Percentiles rank a stretch among this genome's conserved stretches.
phyloP scores from a whole-genome alignment of 108 stramenopile genomes.

The Skeletonema marinoi region DNA sequence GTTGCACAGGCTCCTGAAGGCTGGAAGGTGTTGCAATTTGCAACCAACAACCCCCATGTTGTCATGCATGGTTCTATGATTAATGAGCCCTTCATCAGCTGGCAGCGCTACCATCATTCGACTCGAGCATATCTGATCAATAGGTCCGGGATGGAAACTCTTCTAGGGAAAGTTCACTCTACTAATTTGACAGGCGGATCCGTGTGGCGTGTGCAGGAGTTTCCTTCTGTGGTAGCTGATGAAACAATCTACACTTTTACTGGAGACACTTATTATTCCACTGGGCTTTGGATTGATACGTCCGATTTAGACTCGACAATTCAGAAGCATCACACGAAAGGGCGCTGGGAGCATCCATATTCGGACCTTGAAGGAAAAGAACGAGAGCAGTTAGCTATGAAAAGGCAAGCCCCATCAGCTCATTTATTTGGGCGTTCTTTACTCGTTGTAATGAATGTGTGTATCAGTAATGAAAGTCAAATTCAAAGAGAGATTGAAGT shows the following conservation, averaged over 20 bases:
- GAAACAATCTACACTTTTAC: neutral
- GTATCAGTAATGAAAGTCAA: too few relatives aligned
- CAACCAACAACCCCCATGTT: neutral
- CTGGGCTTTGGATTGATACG: too few relatives aligned
- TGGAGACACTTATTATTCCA: neutral
- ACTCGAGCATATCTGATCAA: conserved; percentile 1
- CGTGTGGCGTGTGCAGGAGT: too few relatives aligned
- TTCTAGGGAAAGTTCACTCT: neutral
- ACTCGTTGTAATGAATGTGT: too few relatives aligned
- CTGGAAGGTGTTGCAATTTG: conserved; percentile 4
- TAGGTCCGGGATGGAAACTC: neutral
- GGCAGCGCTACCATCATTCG: neutral
- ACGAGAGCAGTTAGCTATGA: too few relatives aligned
- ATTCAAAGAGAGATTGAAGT: neutral
- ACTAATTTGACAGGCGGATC: too few relatives aligned
- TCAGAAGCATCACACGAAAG: too few relatives aligned
- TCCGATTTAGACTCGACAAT: too few relatives aligned
- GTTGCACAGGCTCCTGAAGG: neutral
- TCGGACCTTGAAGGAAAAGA: too few relatives aligned
- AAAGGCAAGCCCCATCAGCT: too few relatives aligned
- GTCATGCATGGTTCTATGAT: neutral
- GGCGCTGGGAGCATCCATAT: too few relatives aligned
- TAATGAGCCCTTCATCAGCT: neutral
- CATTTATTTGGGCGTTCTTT: too few relatives aligned
- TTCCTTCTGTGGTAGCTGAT: neutral